Percentiles rank a stretch among this genome's conserved stretches.
These are phyloP conservation scores for Oryza officinalis DNA, from an alignment of 176 grass and related monocot species.

Conservation along the genomic window DNA sequence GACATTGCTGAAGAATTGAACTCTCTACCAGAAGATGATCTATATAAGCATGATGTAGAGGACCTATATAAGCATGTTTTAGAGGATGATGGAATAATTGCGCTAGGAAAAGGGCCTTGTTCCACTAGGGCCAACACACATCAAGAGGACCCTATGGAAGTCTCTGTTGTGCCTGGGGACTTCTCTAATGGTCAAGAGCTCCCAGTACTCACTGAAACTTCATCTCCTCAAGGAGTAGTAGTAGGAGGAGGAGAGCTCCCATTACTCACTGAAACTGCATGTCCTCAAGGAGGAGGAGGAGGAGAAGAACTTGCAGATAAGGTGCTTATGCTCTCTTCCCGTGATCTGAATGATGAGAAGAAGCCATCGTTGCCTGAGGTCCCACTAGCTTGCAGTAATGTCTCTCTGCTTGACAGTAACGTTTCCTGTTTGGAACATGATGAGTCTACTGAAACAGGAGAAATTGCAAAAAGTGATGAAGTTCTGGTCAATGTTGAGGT, in stretches of 20 bases:
- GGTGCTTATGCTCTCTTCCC: neutral
- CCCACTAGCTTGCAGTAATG: slow-evolving; percentile 5
- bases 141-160: slow-evolving; percentile 34
- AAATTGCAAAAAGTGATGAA: slow-evolving; percentile 36
- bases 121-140: slow-evolving; percentile 35
- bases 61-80: slow-evolving; percentile 31
- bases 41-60: slow-evolving; percentile 1
- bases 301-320: slow-evolving; percentile 17
- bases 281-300: too few relatives aligned
- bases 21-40: slow-evolving; percentile 26
- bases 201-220: slow-evolving; percentile 16
- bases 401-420: neutral
- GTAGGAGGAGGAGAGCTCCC: neutral
- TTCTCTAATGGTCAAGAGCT: slow-evolving; percentile 38
- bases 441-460: slow-evolving; percentile 28
- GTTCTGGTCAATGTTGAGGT: slow-evolving; percentile 42
- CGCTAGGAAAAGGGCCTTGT: slow-evolving; percentile 41
- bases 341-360: slow-evolving; percentile 20
- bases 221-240: slow-evolving; percentile 25
- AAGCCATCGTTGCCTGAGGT: neutral
- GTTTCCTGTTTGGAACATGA: slow-evolving; percentile 10
- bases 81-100: slow-evolving; percentile 28
- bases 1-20: slow-evolving; percentile 27
- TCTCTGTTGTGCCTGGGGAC: slow-evolving; percentile 8
- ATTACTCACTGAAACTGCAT: too few relatives aligned